Base-by-base conservation (phyloP, 768 basidiomycete species). In the Candolleomyces eurysporus region DNA sequence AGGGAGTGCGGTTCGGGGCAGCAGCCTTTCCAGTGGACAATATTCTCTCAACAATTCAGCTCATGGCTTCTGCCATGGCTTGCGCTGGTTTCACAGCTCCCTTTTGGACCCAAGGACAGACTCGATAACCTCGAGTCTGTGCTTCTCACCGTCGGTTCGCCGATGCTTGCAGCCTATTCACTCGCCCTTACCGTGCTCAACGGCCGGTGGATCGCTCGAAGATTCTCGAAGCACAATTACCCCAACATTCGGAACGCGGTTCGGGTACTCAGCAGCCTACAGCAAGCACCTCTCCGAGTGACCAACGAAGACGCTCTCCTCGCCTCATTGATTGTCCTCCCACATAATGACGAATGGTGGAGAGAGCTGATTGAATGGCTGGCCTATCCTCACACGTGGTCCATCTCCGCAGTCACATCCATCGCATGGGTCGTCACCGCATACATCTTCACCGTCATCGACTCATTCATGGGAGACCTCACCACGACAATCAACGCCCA, bases 1-100 rank as follows among this genome's bases (percentile, higher is more conserved):
- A 45, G 45, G 5, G 65, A 64, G 4, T 77, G 76, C 48, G 73
- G 75, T 0, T 10, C 58, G 7, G 71, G 58, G 11, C 43, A 66
- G 36, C 68, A 70, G 54, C 61, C 67, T 11, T 73, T 75, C 60
- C 31, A 63, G 17, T 77, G 76, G 76, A 65, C 70, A 0, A 57
- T 64, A 6, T 77, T 77, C 63, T 74, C 72, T 8, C 76, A 78
- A 49, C 70, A 78, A 51, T 81, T 76, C 64, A 70, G 73, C 10
- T 64, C 79, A 0, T 83, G 82, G 82, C 69, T 83, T 2, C 59
- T 83, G 6, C 82, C 82, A 6, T 82, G 79, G 73, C 73, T 83
- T 11, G 79, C 82, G 0, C 63, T 83, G 6, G 68, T 83, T 19
- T 80, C 81, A 0, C 81, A 81, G 52, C 74, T 83, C 17, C 82